Percentiles rank a stretch among this genome's conserved stretches.
These are phyloP conservation scores for Coprinopsis sp. DNA, from an alignment of 768 basidiomycete genomes.

Conservation along the genomic window DNA sequence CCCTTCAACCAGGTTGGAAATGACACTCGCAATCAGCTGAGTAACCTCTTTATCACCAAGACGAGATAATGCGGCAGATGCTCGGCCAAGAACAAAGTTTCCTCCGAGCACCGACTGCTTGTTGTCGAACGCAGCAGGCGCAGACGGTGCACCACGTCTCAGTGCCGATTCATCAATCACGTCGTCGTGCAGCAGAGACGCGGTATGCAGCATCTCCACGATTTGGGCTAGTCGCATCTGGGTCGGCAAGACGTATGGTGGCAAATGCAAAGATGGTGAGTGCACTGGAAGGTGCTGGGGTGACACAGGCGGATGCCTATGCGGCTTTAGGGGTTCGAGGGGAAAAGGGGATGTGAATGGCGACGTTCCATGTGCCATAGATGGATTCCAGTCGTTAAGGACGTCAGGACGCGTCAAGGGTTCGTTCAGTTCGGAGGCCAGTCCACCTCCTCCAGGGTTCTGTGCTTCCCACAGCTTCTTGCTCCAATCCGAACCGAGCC, in stretches of 20 bases:
- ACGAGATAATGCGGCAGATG: constrained; percentile 74
- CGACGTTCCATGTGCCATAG: constrained; percentile 55
- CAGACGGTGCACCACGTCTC: constrained; percentile 72
- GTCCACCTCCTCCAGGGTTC: constrained; percentile 44
- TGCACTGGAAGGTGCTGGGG: not conserved
- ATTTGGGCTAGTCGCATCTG: constrained; percentile 91
- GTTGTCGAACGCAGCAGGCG: constrained; percentile 80
- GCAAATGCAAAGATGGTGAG: constrained; percentile 7
- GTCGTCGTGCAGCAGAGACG: constrained; percentile 93
- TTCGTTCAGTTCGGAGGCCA: constrained; percentile 57
- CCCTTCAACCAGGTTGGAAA: constrained; percentile 89
- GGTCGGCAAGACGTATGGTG: constrained; percentile 59
- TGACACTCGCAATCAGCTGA: constrained; percentile 80
- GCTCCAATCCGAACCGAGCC: constrained; percentile 63
- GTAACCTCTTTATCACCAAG: constrained; percentile 82
- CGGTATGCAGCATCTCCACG: constrained; percentile 95
- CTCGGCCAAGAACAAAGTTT: constrained; percentile 86
- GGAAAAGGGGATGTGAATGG: constrained; percentile 44
- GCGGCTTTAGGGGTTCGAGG: constrained; percentile 16
- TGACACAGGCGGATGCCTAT: constrained; percentile 2
- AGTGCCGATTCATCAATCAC: constrained; percentile 84
- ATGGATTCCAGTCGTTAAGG: constrained; percentile 87
- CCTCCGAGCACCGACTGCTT: constrained; percentile 86
- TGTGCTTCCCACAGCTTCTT: constrained; percentile 52
- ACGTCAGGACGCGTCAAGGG: constrained; percentile 71